Percentiles rank a stretch among this genome's conserved stretches.
Conservation (phyloP, 306 rosid species). For the Cucumis hystrix region DNA sequence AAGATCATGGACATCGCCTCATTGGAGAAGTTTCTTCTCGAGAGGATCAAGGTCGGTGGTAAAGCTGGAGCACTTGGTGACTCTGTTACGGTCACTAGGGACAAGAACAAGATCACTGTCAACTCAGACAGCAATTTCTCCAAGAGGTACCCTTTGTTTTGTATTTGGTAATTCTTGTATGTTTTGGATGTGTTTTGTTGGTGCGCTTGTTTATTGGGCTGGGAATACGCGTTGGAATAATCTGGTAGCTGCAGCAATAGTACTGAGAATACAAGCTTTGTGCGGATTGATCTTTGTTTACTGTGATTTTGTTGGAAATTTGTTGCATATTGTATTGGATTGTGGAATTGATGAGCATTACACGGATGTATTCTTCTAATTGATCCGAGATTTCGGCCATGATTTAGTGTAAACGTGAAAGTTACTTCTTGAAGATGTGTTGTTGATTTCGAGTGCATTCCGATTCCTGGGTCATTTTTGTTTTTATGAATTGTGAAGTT, state of each 20-base stretch:
- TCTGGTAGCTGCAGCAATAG: background rate
- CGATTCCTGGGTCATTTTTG: background rate
- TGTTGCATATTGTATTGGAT: background rate
- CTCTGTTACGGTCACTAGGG: slow-evolving; percentile 37
- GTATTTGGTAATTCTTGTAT: too few relatives aligned
- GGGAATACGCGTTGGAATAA: background rate
- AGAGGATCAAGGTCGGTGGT: slow-evolving; percentile 89
- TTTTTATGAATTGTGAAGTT: too few relatives aligned
- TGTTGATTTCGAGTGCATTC: background rate
- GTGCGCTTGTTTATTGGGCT: background rate
- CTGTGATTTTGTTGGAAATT: background rate
- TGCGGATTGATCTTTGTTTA: background rate
- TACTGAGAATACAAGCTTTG: background rate
- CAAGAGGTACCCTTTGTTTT: slow-evolving; percentile 29
- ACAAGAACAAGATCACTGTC: slow-evolving; percentile 62
- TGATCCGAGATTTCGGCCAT: background rate
- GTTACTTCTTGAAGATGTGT: background rate
- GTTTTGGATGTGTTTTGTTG: background rate
- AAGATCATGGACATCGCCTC: slow-evolving; percentile 98
- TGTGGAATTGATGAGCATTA: background rate
- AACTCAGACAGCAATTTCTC: slow-evolving; percentile 54
- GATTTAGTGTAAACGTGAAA: background rate
- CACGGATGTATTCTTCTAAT: background rate
- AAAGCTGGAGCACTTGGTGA: slow-evolving; percentile 79
- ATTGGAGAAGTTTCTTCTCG: slow-evolving; percentile 86